Evolutionary conservation across 2,329 filamentous ascomycete species (phyloP), one percentile per base, ranked within the genome.

Genomic region (Paecilomyces niveus): DNA sequence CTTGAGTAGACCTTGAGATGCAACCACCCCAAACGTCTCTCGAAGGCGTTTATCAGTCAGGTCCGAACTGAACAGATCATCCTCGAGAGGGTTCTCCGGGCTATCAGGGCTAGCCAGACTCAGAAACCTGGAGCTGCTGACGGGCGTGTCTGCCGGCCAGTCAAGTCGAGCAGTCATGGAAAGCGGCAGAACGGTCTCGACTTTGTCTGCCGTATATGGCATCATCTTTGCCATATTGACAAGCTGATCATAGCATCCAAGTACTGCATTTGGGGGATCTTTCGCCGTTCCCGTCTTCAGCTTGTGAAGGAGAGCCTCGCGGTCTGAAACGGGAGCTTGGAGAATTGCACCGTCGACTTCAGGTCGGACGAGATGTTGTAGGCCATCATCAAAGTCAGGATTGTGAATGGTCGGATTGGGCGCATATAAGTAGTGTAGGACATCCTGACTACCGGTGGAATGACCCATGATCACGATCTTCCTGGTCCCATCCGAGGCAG

Each of bases 11-110:
- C 74, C 75, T 13, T 68, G 63, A 21, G 68, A 55, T 1, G 68
- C 65, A 39, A 81, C 71, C 62, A 67, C 76, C 3, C 85, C 82
- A 81, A 93, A 96, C n/a, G 87, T 87, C 13, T 70, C 70, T 24
- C 73, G 68, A 6, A 92, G 76, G 18, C 80, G 77, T 32, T 83
- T 78, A 50, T 84, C 81, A 0, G 77, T 72, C n/a, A 94, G 75
- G 68, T 94, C 89, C 2, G 85, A 86, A n/a, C 89, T 92, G 75
- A 96, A 96, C 68, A 89, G 90, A 70, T 96, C 92, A 70, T 97
- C 92, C 59, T 89, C 88, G 9, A 87, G 89, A 4, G 85, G 79
- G 55, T 78, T 73, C 53, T 78, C 76, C 0, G 83, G 83, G 22
- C 79, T 82, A 53, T 73, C 73, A 0, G 78, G 78, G 45, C 76